Evolutionary conservation across 331 rosid genomes (phyloP).

Genomic region (Malus hybrid): DNA sequence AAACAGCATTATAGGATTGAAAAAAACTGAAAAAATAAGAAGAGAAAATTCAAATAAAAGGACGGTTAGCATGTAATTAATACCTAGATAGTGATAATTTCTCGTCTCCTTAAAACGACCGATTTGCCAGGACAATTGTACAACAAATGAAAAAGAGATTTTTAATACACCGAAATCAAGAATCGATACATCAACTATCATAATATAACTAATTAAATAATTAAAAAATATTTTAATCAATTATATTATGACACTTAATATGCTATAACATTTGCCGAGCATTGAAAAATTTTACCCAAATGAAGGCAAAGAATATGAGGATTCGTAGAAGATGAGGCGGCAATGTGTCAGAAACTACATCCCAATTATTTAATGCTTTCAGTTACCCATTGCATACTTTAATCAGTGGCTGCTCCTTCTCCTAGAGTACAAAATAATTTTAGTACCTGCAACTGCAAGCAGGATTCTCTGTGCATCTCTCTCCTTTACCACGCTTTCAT

Average conservation of each 20-base stretch:
- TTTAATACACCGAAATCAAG: rapidly evolving
- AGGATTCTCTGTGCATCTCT: not conserved
- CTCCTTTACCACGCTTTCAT: not conserved
- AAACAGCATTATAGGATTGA: too few species aligned
- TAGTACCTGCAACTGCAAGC: not conserved
- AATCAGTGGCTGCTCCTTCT: not conserved
- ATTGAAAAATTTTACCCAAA: too few species aligned
- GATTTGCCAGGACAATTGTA: too few species aligned
- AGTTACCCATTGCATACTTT: not conserved
- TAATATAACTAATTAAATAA: too few species aligned
- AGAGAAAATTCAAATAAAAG: too few species aligned
- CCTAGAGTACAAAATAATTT: not conserved
- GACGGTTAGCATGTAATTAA: too few species aligned
- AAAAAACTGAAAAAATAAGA: too few species aligned
- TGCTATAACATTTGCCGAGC: rapidly evolving
- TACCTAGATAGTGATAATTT: too few species aligned
- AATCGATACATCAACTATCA: rapidly evolving
- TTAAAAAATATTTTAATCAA: too few species aligned
- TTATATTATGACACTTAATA: too few species aligned
- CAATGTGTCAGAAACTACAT: constrained; percentile 1
- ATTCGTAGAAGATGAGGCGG: not conserved
- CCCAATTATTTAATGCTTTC: not conserved
- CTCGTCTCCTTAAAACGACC: too few species aligned
- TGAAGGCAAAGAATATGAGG: not conserved
- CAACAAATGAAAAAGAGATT: not conserved